Conservation (phyloP, 116 monocot genomes). For the Cymodocea nodosa region DNA sequence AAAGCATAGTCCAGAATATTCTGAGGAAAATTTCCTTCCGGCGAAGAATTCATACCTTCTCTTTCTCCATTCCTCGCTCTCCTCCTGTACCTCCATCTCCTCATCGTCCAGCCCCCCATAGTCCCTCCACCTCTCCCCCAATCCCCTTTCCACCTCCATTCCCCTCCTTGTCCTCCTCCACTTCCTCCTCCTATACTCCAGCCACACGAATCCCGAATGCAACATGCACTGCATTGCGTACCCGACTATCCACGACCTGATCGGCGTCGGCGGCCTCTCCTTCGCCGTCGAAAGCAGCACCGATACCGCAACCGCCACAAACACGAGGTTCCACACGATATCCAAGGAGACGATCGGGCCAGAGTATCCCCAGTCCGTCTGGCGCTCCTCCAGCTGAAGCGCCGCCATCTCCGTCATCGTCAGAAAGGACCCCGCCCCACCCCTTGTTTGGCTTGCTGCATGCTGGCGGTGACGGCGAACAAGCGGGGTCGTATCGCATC, state of each 20-base stretch:
- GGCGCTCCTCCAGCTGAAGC: constrained; percentile 19
- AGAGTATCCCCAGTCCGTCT: constrained; percentile 27
- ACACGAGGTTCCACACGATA: constrained; percentile 29
- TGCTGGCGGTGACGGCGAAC: constrained; percentile 4
- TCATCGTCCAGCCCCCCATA: not conserved
- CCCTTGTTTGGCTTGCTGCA: not conserved
- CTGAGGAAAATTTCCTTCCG: not conserved
- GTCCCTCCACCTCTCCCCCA: constrained; percentile 4
- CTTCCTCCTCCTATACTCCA: constrained; percentile 21
- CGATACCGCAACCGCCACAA: constrained; percentile 13
- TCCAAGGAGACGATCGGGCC: constrained; percentile 32
- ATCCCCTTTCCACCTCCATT: constrained; percentile 9
- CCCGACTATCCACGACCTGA: constrained; percentile 32
- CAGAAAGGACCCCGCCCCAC: constrained; percentile 3
- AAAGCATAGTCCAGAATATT: not conserved
- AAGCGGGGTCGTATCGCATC: constrained; percentile 8
- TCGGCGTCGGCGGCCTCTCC: constrained; percentile 29
- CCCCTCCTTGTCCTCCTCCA: constrained; percentile 5
- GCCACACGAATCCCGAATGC: constrained; percentile 20
- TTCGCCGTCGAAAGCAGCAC: constrained; percentile 17
- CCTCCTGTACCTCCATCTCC: not conserved
- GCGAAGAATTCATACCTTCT: constrained; percentile 10
- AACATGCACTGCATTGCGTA: constrained; percentile 34
- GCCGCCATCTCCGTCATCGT: constrained; percentile 18
- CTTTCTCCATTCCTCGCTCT: not conserved